Conservation (phyloP, 2,329 filamentous ascomycete genomes). For the Paracamarosporium sp. region DNA sequence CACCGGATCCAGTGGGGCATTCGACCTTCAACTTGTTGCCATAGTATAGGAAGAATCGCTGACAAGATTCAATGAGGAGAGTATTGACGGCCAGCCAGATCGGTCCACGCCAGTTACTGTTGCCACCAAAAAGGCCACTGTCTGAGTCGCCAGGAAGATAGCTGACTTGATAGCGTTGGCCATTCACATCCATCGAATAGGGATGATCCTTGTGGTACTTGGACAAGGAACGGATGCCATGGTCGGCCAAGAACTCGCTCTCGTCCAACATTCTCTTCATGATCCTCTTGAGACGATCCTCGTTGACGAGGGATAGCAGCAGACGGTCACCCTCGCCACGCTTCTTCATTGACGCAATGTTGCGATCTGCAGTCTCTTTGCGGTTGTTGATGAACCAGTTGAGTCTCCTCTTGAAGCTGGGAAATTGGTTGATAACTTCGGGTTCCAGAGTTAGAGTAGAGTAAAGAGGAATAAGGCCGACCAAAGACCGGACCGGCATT, state of each 20-base stretch:
- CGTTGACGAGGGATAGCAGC: slow-evolving; percentile 87
- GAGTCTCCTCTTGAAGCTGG: slow-evolving; percentile 89
- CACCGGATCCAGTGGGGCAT: slow-evolving; percentile 90
- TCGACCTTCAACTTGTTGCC: slow-evolving; percentile 87
- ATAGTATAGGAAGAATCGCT: slow-evolving; percentile 96
- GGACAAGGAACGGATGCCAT: slow-evolving; percentile 90
- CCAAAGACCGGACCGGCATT: slow-evolving; percentile 87
- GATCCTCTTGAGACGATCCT: slow-evolving; percentile 89
- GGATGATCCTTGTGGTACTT: slow-evolving; percentile 91
- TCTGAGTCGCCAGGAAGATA: slow-evolving; percentile 97
- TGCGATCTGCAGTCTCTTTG: slow-evolving; percentile 85
- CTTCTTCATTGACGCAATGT: slow-evolving; percentile 91
- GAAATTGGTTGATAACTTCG: slow-evolving; percentile 89
- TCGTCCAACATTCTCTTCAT: slow-evolving; percentile 92
- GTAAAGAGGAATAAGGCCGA: slow-evolving; percentile 92
- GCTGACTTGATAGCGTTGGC: slow-evolving; percentile 83
- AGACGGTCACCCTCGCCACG: slow-evolving; percentile 90
- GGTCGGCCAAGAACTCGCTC: slow-evolving; percentile 87
- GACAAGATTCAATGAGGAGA: slow-evolving; percentile 89
- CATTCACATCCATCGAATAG: slow-evolving; percentile 94
- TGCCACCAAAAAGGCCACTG: slow-evolving; percentile 92
- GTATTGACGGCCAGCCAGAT: slow-evolving; percentile 98
- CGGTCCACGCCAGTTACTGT: slow-evolving; percentile 95
- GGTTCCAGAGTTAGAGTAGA: slow-evolving; percentile 92
- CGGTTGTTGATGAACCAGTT: slow-evolving; percentile 94